Base-by-base conservation (phyloP, 148 eudicot species). In the Silene uniflora region DNA sequence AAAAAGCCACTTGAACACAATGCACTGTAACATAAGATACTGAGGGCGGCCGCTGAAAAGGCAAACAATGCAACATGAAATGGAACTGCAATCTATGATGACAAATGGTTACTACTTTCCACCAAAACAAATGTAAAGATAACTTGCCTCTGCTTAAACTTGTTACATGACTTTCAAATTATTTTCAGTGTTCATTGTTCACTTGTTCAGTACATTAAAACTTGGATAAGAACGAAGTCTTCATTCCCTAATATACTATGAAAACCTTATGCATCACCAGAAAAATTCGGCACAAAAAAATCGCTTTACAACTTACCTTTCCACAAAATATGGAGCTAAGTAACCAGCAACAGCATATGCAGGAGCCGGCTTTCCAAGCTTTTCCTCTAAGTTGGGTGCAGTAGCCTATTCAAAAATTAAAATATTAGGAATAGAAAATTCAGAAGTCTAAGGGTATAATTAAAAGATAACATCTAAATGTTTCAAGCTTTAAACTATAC, bases 291-390 rank as follows among this genome's bases (percentile, higher is more conserved):
- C n/a, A 42, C 10, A 54, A 6, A 6, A 69, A 9, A 69, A 72
- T 7, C 10, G 21, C 55, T 14, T 19, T 77, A 19, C 49, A 17
- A 75, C 89, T 66, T 76, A 93, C 98, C 92, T 86, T 78, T 91
- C 89, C 71, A 93, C 91, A 74, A 83, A 91, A 85, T 88, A 93
- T 32, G 84, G 67, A 76, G 97, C 85, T 79, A 93, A 85, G 19
- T 44, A 52, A 67, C 97, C 98, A 81, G 93, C 98, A 72, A 91
- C 88, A 74, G 90, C 85, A 83, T 93, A 87, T 63, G 97, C 94
- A 82, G 98, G 97, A 80, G 92, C 92, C 68, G 89, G 81, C 24
- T 85, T 80, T 73, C 98, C 98, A 62, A 93, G 94, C 79, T 89
- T 93, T 74, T 79, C 85, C 88, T 89, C 94, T 84, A 93, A 81